Conservation (phyloP, 2,329 filamentous ascomycete genomes). For the Hymenoscyphus fraxineus region DNA sequence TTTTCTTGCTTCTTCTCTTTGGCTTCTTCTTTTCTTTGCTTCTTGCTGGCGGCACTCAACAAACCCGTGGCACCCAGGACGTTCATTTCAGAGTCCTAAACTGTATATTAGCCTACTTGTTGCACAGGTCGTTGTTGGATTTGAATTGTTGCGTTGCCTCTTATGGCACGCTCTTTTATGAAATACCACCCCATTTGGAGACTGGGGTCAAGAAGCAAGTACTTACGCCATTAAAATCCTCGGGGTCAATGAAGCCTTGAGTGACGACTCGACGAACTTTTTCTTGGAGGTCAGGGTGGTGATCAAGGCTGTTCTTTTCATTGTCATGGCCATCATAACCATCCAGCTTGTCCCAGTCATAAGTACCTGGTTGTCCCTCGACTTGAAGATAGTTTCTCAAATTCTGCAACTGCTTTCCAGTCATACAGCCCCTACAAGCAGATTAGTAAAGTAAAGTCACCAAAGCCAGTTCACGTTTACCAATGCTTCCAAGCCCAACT, state of each 20-base stretch:
- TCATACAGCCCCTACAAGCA: conserved; percentile 76
- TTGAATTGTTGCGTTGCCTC: no score
- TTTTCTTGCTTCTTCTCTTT: conserved; percentile 15
- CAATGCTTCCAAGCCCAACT: conserved; percentile 82
- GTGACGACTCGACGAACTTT: conserved; percentile 71
- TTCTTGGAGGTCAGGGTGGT: conserved; percentile 59
- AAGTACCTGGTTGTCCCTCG: conserved; percentile 47
- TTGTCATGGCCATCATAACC: conserved; percentile 65
- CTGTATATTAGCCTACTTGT: neutral
- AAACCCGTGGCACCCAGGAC: conserved; percentile 31
- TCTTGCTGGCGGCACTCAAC: conserved; percentile 24
- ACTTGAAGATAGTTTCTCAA: conserved; percentile 53
- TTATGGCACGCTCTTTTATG: no score
- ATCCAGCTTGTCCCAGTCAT: conserved; percentile 45
- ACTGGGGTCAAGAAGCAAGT: neutral
- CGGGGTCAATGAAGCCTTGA: conserved; percentile 76
- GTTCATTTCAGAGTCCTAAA: conserved; percentile 36
- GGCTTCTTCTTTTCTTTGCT: conserved; percentile 22
- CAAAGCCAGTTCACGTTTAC: conserved; percentile 48
- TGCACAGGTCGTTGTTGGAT: neutral
- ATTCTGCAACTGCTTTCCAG: conserved; percentile 67
- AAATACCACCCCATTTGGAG: no score
- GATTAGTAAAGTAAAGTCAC: neutral
- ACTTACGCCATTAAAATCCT: conserved; percentile 86
- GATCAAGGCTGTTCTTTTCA: conserved; percentile 51